Percentiles rank a stretch among this genome's conserved stretches.
Conservation (phyloP, 2,329 filamentous ascomycete genomes). For the Hypocrella siamensis region DNA sequence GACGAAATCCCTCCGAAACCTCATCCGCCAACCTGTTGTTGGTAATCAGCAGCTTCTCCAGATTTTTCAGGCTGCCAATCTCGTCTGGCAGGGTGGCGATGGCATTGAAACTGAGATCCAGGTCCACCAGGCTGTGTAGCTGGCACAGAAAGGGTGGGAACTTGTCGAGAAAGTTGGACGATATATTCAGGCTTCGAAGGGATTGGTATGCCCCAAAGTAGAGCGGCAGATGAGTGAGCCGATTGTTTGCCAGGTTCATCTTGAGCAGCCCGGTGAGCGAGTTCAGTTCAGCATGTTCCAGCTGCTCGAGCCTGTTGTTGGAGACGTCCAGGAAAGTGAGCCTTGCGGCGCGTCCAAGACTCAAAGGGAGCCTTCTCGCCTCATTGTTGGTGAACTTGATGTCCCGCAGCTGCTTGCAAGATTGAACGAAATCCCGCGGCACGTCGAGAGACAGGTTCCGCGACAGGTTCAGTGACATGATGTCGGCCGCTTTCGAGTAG, state of each 20-base stretch:
- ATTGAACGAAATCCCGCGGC: constrained; percentile 90
- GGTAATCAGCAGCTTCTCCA: constrained; percentile 87
- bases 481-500: constrained; percentile 81
- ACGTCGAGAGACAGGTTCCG: constrained; percentile 84
- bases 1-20: constrained; percentile 56
- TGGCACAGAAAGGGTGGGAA: constrained; percentile 80
- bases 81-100: constrained; percentile 63
- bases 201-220: constrained; percentile 72
- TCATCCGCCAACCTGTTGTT: constrained; percentile 76
- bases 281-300: constrained; percentile 73
- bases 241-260: constrained; percentile 88
- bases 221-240: constrained; percentile 58
- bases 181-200: constrained; percentile 75
- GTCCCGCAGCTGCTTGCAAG: constrained; percentile 78
- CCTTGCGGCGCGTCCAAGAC: constrained; percentile 63
- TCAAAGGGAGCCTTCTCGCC: constrained; percentile 69
- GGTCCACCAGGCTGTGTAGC: constrained; percentile 68
- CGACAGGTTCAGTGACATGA: constrained; percentile 87
- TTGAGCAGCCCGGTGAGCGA: constrained; percentile 65
- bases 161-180: constrained; percentile 76
- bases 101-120: constrained; percentile 93
- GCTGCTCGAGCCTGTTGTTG: constrained; percentile 78
- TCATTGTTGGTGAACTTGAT: constrained; percentile 96
- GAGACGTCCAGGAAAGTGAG: constrained; percentile 87
- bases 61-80: constrained; percentile 60